phyloP scores from a whole-genome alignment of 129 eudicot species.

The Flaveria brownii region DNA sequence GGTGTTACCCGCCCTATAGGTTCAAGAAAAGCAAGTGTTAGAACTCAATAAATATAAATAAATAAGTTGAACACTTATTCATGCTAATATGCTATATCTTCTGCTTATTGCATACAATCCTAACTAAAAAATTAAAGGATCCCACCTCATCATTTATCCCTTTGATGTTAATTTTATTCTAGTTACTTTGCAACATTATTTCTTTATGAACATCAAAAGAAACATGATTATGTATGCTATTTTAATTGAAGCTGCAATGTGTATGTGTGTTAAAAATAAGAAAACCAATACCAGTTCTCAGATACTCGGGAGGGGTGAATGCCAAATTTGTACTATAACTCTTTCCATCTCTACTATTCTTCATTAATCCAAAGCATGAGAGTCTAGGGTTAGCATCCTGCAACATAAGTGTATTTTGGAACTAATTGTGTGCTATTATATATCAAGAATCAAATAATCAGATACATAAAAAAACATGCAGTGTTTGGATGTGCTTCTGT shows the following conservation, averaged over 20 bases:
- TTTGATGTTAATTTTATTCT: neutral
- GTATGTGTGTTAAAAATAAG: neutral
- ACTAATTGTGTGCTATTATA: neutral
- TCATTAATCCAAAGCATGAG: constrained; percentile 94
- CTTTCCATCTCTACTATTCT: constrained; percentile 93
- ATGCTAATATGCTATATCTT: neutral
- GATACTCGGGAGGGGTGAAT: constrained; percentile 95
- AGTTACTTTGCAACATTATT: neutral
- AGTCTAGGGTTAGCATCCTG: constrained; percentile 89
- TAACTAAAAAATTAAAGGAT: neutral
- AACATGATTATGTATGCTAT: neutral
- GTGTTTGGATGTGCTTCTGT: constrained; percentile 11
- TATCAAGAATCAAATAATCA: neutral
- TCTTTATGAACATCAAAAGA: neutral
- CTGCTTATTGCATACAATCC: neutral
- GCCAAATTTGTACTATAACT: constrained; percentile 98
- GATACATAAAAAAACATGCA: neutral
- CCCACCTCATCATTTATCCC: neutral
- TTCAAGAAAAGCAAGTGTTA: constrained; percentile 24
- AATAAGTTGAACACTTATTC: constrained; percentile 10
- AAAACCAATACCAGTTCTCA: constrained; percentile 63
- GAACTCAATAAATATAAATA: neutral
- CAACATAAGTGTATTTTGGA: constrained; percentile 4
- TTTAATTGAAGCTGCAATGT: neutral
- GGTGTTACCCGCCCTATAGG: constrained; percentile 63